Conservation (phyloP, 306 rosid genomes). For the Gillenia trifoliata region DNA sequence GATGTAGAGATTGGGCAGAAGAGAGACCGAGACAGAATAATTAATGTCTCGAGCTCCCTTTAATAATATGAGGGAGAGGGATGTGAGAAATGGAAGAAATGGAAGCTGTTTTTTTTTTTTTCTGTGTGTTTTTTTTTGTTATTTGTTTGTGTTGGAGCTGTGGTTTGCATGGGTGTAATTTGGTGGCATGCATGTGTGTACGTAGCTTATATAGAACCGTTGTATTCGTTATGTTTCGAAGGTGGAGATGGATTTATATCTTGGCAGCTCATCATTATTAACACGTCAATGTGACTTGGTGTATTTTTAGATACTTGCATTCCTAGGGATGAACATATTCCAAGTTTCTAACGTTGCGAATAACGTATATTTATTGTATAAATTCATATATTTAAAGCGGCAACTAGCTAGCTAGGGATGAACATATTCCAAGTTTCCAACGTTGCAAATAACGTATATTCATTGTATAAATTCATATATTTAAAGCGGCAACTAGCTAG, state of each 20-base stretch:
- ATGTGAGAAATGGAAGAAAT: neutral
- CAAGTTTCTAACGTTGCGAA: no score
- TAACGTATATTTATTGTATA: no score
- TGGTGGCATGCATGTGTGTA: conserved; percentile 16
- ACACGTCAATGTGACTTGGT: neutral
- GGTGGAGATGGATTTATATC: conserved; percentile 5
- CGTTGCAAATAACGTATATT: no score
- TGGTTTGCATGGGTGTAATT: conserved; percentile 27
- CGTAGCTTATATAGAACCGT: neutral
- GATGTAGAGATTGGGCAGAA: conserved; percentile 1
- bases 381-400: no score
- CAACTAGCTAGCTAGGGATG: no score
- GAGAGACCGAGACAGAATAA: conserved; percentile 1
- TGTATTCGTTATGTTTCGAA: conserved; percentile 7
- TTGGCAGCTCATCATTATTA: conserved; percentile 7
- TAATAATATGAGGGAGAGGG: conserved; percentile 2
- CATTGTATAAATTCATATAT: no score
- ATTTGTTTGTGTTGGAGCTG: conserved; percentile 14
- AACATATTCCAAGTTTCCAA: no score
- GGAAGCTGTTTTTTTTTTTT: conserved; percentile 6
- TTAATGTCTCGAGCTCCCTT: neutral
- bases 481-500: no score
- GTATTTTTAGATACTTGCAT: conserved; percentile 2
- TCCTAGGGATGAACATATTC: no score
- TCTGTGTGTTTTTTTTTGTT: neutral